These are phyloP conservation scores for Phytophthora melonis DNA, from an alignment of 352 stramenopile genomes.

Conservation along the genomic window DNA sequence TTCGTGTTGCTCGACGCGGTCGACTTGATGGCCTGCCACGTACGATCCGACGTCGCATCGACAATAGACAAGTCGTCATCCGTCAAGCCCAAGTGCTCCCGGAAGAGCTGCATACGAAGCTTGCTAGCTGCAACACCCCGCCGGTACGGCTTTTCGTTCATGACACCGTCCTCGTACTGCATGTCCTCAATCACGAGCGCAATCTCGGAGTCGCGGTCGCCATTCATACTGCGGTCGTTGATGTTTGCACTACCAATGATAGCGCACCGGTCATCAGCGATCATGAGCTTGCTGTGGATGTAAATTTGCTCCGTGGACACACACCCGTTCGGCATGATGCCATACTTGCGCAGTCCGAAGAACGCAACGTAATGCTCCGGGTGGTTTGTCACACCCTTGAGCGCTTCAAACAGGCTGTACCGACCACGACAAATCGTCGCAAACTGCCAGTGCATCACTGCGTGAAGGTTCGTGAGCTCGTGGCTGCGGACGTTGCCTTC, in stretches of 20 bases:
- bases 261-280: constrained; percentile 90
- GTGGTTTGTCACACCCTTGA: constrained; percentile 68
- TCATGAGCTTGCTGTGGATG: constrained; percentile 93
- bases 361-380: constrained; percentile 87
- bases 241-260: constrained; percentile 96
- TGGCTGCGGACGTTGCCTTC: constrained; percentile 87
- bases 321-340: constrained; percentile 80
- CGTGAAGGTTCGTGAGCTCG: constrained; percentile 86
- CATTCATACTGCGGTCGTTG: constrained; percentile 95
- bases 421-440: constrained; percentile 84
- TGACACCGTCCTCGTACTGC: constrained; percentile 78
- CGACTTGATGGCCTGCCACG: constrained; percentile 70
- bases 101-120: constrained; percentile 83
- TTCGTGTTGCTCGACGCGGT: constrained; percentile 74
- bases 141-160: constrained; percentile 79
- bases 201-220: constrained; percentile 91
- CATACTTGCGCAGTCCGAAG: constrained; percentile 87
- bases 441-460: constrained; percentile 93
- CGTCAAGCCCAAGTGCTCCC: constrained; percentile 77
- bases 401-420: constrained; percentile 77
- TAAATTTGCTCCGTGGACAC: constrained; percentile 93
- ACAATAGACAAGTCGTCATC: constrained; percentile 64
- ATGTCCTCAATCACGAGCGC: constrained; percentile 87
- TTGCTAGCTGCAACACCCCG: constrained; percentile 69
- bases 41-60: constrained; percentile 69